Percentiles rank a stretch among this genome's conserved stretches.
These are phyloP conservation scores for Pugionium dolabratum DNA, from an alignment of 345 rosid species.

Conservation along the genomic window DNA sequence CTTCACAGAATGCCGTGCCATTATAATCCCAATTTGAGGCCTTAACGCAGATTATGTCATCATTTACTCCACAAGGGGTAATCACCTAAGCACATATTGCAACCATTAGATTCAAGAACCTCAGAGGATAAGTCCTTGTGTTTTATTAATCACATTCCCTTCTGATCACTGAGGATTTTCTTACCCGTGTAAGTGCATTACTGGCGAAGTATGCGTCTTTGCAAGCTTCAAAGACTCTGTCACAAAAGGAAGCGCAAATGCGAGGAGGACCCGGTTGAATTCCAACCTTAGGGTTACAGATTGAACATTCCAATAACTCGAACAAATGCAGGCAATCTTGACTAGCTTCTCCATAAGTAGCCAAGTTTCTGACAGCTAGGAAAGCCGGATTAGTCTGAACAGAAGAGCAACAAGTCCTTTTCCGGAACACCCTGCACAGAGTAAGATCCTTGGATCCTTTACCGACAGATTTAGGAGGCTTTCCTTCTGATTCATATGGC, in stretches of 20 bases:
- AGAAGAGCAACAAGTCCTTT: slow-evolving; percentile 77
- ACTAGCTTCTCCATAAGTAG: slow-evolving; percentile 79
- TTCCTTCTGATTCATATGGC: slow-evolving; percentile 70
- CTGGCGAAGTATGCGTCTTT: slow-evolving; percentile 79
- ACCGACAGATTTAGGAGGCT: slow-evolving; percentile 66
- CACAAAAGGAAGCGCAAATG: slow-evolving; percentile 75
- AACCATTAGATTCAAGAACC: slow-evolving; percentile 14
- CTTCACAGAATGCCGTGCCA: slow-evolving; percentile 80
- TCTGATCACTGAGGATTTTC: neutral
- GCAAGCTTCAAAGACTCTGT: slow-evolving; percentile 76
- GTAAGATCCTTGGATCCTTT: slow-evolving; percentile 78
- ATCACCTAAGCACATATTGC: slow-evolving; percentile 27
- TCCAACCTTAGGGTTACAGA: slow-evolving; percentile 85
- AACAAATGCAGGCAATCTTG: slow-evolving; percentile 75
- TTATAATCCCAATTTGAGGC: slow-evolving; percentile 81
- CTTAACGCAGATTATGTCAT: slow-evolving; percentile 73
- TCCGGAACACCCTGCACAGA: slow-evolving; percentile 80
- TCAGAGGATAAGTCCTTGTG: neutral
- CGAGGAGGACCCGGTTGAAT: slow-evolving; percentile 85
- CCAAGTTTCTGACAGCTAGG: slow-evolving; percentile 70
- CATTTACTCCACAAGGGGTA: slow-evolving; percentile 69
- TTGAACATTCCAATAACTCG: slow-evolving; percentile 94
- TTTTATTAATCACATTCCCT: slow-evolving; percentile 3
- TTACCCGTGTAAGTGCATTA: slow-evolving; percentile 67
- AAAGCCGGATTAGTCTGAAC: slow-evolving; percentile 87